phyloP scores from a whole-genome alignment of 345 rosid species.

The Psidium friedrichsthalianum region DNA sequence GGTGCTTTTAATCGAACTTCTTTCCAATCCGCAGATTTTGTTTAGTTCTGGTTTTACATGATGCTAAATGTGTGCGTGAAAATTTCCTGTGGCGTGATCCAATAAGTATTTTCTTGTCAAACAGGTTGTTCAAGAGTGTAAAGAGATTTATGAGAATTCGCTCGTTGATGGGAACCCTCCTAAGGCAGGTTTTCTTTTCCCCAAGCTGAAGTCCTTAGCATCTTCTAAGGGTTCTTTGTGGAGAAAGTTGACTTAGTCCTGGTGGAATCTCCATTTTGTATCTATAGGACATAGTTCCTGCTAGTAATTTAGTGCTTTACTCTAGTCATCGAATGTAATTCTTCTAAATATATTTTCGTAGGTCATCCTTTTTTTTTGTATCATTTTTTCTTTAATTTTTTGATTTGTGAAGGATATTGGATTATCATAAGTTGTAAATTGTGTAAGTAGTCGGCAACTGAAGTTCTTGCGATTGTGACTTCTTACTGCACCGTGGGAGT shows the following conservation, averaged over 20 bases:
- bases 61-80: background rate
- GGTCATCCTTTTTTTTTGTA: background rate
- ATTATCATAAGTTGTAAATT: background rate
- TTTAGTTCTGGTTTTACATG: background rate
- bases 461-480: background rate
- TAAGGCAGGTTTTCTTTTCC: constrained; percentile 76
- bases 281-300: background rate
- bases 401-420: background rate
- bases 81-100: background rate
- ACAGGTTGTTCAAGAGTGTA: constrained; percentile 98
- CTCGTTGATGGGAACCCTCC: constrained; percentile 77
- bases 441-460: background rate
- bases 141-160: constrained; percentile 83
- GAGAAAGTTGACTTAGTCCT: constrained; percentile 50
- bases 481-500: background rate
- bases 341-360: background rate
- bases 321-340: background rate
- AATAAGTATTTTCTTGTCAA: background rate
- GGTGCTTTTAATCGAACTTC: background rate
- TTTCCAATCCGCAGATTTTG: background rate
- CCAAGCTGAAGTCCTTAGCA: constrained; percentile 69
- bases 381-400: background rate
- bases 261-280: background rate
- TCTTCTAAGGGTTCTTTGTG: constrained; percentile 63
- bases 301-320: background rate